Conservation (phyloP, 768 basidiomycete genomes). For the Trametes cinnabarina region DNA sequence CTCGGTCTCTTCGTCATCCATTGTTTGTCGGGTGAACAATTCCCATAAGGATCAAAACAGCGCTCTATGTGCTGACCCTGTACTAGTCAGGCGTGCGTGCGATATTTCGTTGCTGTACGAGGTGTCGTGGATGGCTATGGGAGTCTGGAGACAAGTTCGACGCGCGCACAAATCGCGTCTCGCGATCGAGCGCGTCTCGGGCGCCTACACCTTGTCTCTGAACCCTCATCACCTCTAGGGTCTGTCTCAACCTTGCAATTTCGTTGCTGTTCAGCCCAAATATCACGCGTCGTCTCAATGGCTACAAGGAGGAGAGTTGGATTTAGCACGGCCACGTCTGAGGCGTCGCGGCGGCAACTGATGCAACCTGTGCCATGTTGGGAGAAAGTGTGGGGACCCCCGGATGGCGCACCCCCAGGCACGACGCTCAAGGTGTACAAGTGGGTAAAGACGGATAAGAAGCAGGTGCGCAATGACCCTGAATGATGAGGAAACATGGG, state of each 20-base stretch:
- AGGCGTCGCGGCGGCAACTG: constrained; percentile 78
- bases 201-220: background rate
- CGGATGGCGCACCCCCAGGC: constrained; percentile 52
- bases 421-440: constrained; percentile 66
- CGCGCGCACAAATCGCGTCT: background rate
- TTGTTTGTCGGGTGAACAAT: constrained; percentile 28
- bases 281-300: constrained; percentile 43
- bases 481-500: too few relatives aligned
- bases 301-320: constrained; percentile 74
- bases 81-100: too few relatives aligned
- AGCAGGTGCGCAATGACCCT: constrained; percentile 47
- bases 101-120: too few relatives aligned
- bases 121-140: too few relatives aligned
- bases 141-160: too few relatives aligned
- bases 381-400: constrained; percentile 73
- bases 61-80: too few relatives aligned
- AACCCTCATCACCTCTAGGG: background rate
- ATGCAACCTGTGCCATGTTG: constrained; percentile 88
- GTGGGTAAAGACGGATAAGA: constrained; percentile 80
- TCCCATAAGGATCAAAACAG: too few relatives aligned
- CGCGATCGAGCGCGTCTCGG: background rate
- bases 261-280: too few relatives aligned
- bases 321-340: constrained; percentile 71
- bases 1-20: constrained; percentile 73
- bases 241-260: too few relatives aligned